Evolutionary conservation across 257 asterid species (phyloP).

Genomic region (Solanum dulcamara): DNA sequence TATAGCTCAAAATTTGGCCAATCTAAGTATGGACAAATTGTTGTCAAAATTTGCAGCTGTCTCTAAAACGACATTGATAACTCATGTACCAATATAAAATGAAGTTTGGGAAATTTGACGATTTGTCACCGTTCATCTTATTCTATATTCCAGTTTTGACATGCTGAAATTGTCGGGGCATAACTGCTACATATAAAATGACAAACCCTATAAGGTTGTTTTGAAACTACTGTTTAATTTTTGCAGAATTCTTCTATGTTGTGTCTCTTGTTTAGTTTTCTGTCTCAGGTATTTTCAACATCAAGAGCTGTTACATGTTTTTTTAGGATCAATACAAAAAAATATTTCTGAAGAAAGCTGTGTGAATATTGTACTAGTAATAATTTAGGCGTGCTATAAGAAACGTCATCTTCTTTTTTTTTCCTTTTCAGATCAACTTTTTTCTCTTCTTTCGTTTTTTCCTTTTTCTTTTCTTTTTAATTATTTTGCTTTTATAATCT

Average conservation of each 20-base stretch:
- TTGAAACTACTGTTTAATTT: not conserved
- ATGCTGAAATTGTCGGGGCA: not conserved
- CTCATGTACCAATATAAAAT: not conserved
- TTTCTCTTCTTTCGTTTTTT: not conserved
- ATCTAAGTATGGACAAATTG: not conserved
- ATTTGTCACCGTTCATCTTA: not conserved
- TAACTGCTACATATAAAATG: conserved; percentile 1
- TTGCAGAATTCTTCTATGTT: not conserved
- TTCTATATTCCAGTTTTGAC: not conserved
- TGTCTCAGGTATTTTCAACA: conserved; percentile 42
- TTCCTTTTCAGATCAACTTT: conserved; percentile 7
- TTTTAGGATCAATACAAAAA: conserved; percentile 11
- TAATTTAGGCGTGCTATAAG: conserved; percentile 47
- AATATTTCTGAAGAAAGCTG: not conserved
- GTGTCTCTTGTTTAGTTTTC: not conserved
- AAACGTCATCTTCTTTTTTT: conserved; percentile 1
- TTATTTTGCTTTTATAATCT: conserved; percentile 1
- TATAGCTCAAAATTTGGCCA: not conserved
- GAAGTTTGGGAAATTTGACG: not conserved
- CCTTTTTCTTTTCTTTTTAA: not conserved
- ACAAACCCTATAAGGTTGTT: conserved; percentile 5
- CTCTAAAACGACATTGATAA: not conserved
- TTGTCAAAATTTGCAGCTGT: not conserved
- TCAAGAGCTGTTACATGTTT: conserved; percentile 35
- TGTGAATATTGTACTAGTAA: conserved; percentile 2